phyloP scores from a whole-genome alignment of 2,329 filamentous ascomycete species.

The Aspergillus sojae region DNA sequence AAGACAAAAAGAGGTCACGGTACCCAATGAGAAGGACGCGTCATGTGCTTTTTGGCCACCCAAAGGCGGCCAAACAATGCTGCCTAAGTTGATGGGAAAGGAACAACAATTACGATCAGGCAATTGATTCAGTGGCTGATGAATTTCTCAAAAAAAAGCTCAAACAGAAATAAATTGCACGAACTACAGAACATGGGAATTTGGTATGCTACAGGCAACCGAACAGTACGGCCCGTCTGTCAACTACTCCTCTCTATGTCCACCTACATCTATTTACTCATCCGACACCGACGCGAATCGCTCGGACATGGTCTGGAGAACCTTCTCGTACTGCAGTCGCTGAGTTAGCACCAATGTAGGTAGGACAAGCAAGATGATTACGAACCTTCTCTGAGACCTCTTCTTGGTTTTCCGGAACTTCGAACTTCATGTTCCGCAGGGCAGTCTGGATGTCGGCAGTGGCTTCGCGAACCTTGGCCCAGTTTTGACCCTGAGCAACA shows the following conservation, averaged over 20 bases:
- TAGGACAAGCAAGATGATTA: background rate
- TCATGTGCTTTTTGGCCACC: conserved; percentile 24
- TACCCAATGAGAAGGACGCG: conserved; percentile 12
- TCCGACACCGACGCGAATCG: conserved; percentile 96
- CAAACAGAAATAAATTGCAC: conserved; percentile 13
- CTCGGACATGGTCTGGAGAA: conserved; percentile 90
- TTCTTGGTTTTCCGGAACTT: conserved; percentile 84
- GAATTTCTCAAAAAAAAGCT: conserved; percentile 9
- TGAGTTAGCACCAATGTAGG: conserved; percentile 41
- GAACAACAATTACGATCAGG: background rate
- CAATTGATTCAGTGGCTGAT: conserved; percentile 6
- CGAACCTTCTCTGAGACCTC: conserved; percentile 78
- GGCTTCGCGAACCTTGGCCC: conserved; percentile 89
- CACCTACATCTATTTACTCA: conserved; percentile 63
- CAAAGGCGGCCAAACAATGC: conserved; percentile 15
- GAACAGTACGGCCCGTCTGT: conserved; percentile 9
- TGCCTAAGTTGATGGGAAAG: conserved; percentile 9
- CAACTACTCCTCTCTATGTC: background rate
- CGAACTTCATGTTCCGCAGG: conserved; percentile 94
- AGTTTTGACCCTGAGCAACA: conserved; percentile 84
- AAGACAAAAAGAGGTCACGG: background rate
- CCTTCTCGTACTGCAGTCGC: conserved; percentile 75
- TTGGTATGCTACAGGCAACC: conserved; percentile 36
- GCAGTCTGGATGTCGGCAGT: conserved; percentile 83
- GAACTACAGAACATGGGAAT: conserved; percentile 40